Evolutionary conservation across 306 rosid genomes (phyloP), one percentile per base, ranked within the genome.

Genomic region (Ochetophila trinervis): DNA sequence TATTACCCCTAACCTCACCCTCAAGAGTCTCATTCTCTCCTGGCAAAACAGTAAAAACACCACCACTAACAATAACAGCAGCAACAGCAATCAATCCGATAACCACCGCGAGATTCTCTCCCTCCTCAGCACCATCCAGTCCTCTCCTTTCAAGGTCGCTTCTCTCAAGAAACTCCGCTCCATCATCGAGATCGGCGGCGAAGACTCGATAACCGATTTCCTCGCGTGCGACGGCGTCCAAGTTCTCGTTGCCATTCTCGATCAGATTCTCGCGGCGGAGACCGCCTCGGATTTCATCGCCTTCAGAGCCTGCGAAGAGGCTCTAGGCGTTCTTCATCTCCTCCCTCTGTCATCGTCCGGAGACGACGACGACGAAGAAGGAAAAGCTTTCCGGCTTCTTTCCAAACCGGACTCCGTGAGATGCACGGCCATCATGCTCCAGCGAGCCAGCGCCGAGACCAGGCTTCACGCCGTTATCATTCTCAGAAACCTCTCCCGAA

Each of bases 81-180:
- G 12, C 59, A 36, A 57, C 32, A 53, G 1, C 22, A 69, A 0
- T 23, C 66, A 0, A 8, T 54, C 79, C 6, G 27, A 24, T 53
- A 53, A 68, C 14, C 66, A 62, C 20, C 69, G 58, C 6, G 82
- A 83, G 35, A 67, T 84, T 11, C 15, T 44, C 5, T 53, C 73
- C 6, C 66, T 80, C 0, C 80, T 80, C 40, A 52, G 20, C 52
- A 72, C 83, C 8, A 27, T 84, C 47, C 71, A 80, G 9, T 69
- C 88, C 0, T 80, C 88, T 13, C 88, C 88, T 14, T 84, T 84
- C 49, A 80, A 80, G 85, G 85, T 80, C 18, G 71, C 70, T 45
- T 71, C 81, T 1, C 55, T 84, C 34, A 80, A 73, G 74, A 80
- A 80, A 65, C 63, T 84, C 17, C 72, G 83, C 13, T 84, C 81